Base-by-base conservation (phyloP, 2,329 filamentous ascomycete species). In the Pezicula neosporulosa region DNA sequence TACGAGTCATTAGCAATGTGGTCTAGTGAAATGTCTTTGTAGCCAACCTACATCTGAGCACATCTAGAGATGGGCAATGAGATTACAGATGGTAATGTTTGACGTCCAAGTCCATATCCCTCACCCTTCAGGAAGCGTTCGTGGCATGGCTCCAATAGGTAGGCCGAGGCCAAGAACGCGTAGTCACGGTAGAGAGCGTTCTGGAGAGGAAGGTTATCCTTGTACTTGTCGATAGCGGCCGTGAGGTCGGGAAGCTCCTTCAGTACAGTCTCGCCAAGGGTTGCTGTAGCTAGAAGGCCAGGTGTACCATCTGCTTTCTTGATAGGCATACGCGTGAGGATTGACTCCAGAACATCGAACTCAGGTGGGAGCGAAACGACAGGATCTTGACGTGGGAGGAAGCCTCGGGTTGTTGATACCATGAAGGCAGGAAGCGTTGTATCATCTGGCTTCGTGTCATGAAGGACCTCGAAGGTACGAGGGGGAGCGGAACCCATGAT, bases 121-220 rank as follows among this genome's bases (percentile, higher is more conserved):
- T 89, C 83, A 0, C 86, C 87, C 68, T 81, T 85, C 54, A 86
- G 62, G 63, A 83, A 85, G 37, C 79, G 80, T 72, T 90, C 79
- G 71, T 94, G 92, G 69, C 92, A 97, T 10, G 92, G 92, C 75
- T 97, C 92, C 28, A 97, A 83, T 28, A 97, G 77, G 67, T 96
- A 96, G 0, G 90, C 89, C 21, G 89, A 95, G 5, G 91, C 88
- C 28, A 96, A 73, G 76, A 96, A 97, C 13, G 88, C 89, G 69
- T 96, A 97, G 73, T 97, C 92, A 18, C 92, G 81, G 69, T 96
- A 96, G 44, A 95, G 73, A 33, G 91, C 91, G 63, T 92, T 94
- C 76, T 95, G 84, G 53, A 90, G 73, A 15, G 87, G 86, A 37
- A 93, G 77, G 70, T 96, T 86, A 55, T 85, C 74, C 60, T 80